Base-by-base conservation (phyloP, 2,329 filamentous ascomycete species). In the Xylariaceae sp. region DNA sequence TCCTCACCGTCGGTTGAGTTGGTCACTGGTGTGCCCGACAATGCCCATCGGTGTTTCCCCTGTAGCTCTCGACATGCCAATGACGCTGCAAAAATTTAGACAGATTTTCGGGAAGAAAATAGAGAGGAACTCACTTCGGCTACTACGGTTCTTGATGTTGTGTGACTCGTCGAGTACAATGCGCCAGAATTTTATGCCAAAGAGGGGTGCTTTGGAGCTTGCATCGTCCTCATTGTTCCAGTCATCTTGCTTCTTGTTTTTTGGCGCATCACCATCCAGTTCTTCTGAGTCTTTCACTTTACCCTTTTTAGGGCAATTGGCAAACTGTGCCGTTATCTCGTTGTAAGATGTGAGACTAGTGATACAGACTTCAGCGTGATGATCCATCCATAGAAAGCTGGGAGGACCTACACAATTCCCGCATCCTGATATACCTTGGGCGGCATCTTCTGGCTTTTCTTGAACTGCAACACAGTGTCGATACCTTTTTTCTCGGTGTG, bases 121-220 rank as follows among this genome's bases (percentile, higher is more conserved):
- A n/a, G 10, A n/a, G 14, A 4, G 17, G 12, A n/a, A 12, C 45
- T 32, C 43, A 50, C 50, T 42, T 8, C 42, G 37, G 19, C 33
- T 42, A 8, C 39, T 14, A 7, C 22, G 36, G 25, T 50, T 51
- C 22, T 51, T 53, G 14, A 53, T 53, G 3, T 22, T 23, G 8
- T 53, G 45, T 12, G 37, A 35, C 32, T 53, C 50, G n/a, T 53
- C 50, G 7, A 53, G 48, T 32, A 53, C 27, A 1, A 53, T 25
- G 3, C 50, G 50, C 34, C 42, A 48, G n/a, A n/a, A n/a, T n/a
- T n/a, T n/a, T n/a, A n/a, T n/a, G n/a, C n/a, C n/a, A n/a, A n/a
- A n/a, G n/a, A n/a, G n/a, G n/a, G n/a, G n/a, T n/a, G n/a, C n/a
- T n/a, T n/a, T n/a, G n/a, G n/a, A n/a, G n/a, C n/a, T n/a, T n/a